Conservation (phyloP, 2,329 filamentous ascomycete species). For the Hypoxylon sp. region DNA sequence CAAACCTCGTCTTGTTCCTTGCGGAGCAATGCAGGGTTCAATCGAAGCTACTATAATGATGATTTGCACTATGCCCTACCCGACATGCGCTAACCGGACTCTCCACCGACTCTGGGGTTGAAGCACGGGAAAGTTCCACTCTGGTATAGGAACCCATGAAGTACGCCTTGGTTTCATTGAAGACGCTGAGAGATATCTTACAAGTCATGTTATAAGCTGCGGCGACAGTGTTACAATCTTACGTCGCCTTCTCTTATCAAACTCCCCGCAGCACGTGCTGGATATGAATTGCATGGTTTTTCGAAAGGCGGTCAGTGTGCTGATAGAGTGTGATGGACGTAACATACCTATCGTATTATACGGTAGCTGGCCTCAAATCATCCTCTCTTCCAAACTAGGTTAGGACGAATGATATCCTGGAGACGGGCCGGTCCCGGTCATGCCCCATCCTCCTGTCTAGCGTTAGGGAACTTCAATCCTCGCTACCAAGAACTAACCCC, state of each 20-base stretch:
- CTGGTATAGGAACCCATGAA: not conserved
- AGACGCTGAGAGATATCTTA: not conserved
- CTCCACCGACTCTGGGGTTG: not conserved
- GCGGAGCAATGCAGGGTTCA: not conserved
- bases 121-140: not conserved
- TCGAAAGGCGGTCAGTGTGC: not conserved
- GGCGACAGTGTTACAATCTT: conserved; percentile 1
- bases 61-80: not conserved
- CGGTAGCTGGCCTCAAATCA: not conserved
- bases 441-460: conserved; percentile 7
- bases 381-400: not conserved
- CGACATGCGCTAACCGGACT: not conserved
- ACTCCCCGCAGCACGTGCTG: conserved; percentile 7
- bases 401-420: conserved; percentile 8
- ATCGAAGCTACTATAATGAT: not conserved
- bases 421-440: conserved; percentile 9
- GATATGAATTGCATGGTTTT: not conserved
- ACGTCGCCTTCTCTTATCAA: not conserved
- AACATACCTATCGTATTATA: conserved; percentile 2
- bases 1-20: not conserved
- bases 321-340: not conserved
- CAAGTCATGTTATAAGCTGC: conserved; percentile 5
- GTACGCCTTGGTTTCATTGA: not conserved
- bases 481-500: conserved; percentile 14
- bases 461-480: not conserved